Evolutionary conservation across 805 yeast species (phyloP), one percentile per base, ranked within the genome.

Genomic region (Kodamaea hsintzibuensis): DNA sequence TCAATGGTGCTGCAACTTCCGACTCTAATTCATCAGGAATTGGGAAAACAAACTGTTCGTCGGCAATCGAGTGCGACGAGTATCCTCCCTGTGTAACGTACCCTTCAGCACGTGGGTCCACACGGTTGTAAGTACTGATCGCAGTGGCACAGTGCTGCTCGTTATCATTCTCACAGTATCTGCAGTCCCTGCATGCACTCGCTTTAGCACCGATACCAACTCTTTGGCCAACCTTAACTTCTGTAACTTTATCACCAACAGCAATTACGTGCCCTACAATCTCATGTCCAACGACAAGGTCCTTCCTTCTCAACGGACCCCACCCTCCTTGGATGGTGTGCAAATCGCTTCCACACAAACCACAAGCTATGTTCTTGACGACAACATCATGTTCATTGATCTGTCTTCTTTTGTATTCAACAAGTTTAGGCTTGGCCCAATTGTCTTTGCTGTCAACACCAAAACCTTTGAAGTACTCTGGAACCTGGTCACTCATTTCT

Each of bases 161-260:
- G 56, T 69, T 66, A 49, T 65, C 64, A 30, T 53, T 33, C n/a
- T 59, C 42, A 61, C 83, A 89, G 63, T 83, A 76, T 47, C 74
- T 63, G 72, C 96, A 89, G 13, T 80, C 71, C 54, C 77, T 68
- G 73, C 95, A 88, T 35, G 88, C 74, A 55, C 72, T 74, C 37
- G 78, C 74, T 63, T 82, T 85, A 25, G 95, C 93, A 59, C 96
- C 96, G 48, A 88, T 79, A 49, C 93, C 96, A 25, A 87, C 93
- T 59, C 90, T 76, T 59, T 89, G 86, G 52, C 96, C 96, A 17
- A 85, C 66, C 63, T 76, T 81, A 71, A 70, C 77, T 51, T 55
- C 73, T 7, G 69, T 66, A 59, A 87, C 83, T 42, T 79, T 72
- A 13, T 74, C 60, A 50, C 93, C 96, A 40, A 87, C 74, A 37